A percentile compares a stretch with the other conserved stretches of the same genome.
phyloP scores from a whole-genome alignment of 1,139 yeast genomes.

The Hanseniaspora gamundiae region DNA sequence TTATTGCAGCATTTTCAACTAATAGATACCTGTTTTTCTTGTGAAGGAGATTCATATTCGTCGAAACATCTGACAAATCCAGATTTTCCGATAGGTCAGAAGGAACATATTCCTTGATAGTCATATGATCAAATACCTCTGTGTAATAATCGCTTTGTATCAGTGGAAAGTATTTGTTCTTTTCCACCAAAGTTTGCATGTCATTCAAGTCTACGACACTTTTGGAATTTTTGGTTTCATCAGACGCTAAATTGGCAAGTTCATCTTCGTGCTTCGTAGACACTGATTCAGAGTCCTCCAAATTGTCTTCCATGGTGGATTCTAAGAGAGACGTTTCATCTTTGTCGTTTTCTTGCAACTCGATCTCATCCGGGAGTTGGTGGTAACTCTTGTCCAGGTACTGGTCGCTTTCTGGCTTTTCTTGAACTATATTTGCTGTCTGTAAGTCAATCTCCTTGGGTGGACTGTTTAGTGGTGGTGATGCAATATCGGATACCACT shows the following conservation, averaged over 20 bases:
- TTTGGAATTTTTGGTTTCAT: background rate
- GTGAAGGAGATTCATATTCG: conserved; percentile 12
- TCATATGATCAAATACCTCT: background rate
- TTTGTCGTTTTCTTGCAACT: no score
- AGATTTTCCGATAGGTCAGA: conserved; percentile 11
- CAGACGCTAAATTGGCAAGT: background rate
- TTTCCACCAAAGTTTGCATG: conserved; percentile 20
- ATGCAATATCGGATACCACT: background rate
- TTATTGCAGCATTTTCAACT: conserved; percentile 23
- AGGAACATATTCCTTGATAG: background rate
- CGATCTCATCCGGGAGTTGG: background rate
- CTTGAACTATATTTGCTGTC: background rate
- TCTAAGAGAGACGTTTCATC: background rate
- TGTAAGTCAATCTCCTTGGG: no score
- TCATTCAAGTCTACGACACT: conserved; percentile 11
- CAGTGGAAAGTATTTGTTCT: conserved; percentile 29
- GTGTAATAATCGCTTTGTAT: conserved; percentile 14
- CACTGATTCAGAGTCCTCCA: background rate
- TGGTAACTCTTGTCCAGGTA: background rate
- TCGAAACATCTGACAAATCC: conserved; percentile 14
- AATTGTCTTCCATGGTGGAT: background rate
- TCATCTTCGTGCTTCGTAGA: background rate
- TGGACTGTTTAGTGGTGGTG: no score
- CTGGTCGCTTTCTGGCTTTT: background rate
- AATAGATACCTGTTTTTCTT: conserved; percentile 23